These are phyloP conservation scores for Penicillium sp. DNA, from an alignment of 2,329 filamentous ascomycete species.

Conservation along the genomic window DNA sequence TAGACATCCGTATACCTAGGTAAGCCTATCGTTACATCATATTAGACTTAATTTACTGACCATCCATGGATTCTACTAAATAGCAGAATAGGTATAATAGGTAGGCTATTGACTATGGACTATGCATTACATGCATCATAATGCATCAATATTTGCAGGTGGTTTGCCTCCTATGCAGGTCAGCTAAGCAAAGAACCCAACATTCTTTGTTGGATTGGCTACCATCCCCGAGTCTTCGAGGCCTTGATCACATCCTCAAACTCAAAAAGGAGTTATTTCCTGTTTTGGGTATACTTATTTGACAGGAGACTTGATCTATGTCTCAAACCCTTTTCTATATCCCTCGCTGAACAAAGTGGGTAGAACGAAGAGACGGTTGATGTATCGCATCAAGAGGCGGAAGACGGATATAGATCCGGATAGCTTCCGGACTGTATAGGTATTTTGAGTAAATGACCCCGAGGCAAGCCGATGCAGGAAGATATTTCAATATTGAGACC, in stretches of 20 bases:
- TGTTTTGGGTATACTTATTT: neutral
- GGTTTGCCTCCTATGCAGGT: neutral
- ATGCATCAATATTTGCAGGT: neutral
- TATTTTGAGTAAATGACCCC: constrained; percentile 11
- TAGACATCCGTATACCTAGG: too few relatives aligned
- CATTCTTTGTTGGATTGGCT: neutral
- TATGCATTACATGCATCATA: neutral
- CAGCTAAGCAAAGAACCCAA: neutral
- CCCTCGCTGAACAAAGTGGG: neutral
- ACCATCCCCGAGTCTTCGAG: neutral
- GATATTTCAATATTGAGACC: neutral
- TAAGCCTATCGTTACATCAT: neutral
- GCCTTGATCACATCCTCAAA: neutral
- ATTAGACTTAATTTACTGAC: neutral
- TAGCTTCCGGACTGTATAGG: constrained; percentile 20
- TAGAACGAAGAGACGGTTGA: neutral
- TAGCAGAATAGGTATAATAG: neutral
- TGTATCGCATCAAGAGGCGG: neutral
- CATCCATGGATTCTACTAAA: too few relatives aligned
- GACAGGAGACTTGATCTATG: neutral
- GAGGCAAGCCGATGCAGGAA: constrained; percentile 13
- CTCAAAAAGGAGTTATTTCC: neutral
- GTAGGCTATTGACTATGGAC: neutral
- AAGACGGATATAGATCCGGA: constrained; percentile 19
- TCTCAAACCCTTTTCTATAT: neutral